These are phyloP conservation scores for Trifolium dubium DNA, from an alignment of 306 rosid species.

Conservation along the genomic window DNA sequence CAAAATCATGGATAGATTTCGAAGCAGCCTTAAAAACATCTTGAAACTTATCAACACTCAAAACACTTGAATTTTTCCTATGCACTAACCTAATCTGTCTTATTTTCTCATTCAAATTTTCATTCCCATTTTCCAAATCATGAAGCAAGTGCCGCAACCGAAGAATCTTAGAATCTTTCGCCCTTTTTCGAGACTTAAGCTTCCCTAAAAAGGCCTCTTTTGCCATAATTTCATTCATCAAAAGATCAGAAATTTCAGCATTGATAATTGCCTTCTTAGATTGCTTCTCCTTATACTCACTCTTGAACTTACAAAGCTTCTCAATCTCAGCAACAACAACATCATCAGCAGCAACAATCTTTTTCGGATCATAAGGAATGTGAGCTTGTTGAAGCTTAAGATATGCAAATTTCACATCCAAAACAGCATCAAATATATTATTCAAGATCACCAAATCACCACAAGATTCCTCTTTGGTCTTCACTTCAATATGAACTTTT, in stretches of 20 bases:
- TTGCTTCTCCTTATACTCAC: slow-evolving; percentile 52
- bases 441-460: slow-evolving; percentile 48
- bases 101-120: slow-evolving; percentile 49
- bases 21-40: slow-evolving; percentile 59
- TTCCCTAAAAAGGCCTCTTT: slow-evolving; percentile 56
- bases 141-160: slow-evolving; percentile 44
- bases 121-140: slow-evolving; percentile 55
- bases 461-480: slow-evolving; percentile 29
- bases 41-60: slow-evolving; percentile 51
- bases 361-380: slow-evolving; percentile 67
- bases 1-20: slow-evolving; percentile 78
- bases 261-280: slow-evolving; percentile 38
- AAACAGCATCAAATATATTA: slow-evolving; percentile 64
- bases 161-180: slow-evolving; percentile 56
- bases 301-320: slow-evolving; percentile 71
- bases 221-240: slow-evolving; percentile 52
- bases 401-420: slow-evolving; percentile 74
- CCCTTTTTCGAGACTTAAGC: slow-evolving; percentile 57
- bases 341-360: slow-evolving; percentile 76
- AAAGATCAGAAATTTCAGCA: slow-evolving; percentile 33
- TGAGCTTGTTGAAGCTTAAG: slow-evolving; percentile 86
- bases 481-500: slow-evolving; percentile 53
- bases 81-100: slow-evolving; percentile 51
- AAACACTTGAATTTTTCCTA: slow-evolving; percentile 43
- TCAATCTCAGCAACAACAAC: slow-evolving; percentile 67